A percentile compares a stretch with the other conserved stretches of the same genome.
These are phyloP conservation scores for Myrica gale DNA, from an alignment of 306 rosid species.

Conservation along the genomic window DNA sequence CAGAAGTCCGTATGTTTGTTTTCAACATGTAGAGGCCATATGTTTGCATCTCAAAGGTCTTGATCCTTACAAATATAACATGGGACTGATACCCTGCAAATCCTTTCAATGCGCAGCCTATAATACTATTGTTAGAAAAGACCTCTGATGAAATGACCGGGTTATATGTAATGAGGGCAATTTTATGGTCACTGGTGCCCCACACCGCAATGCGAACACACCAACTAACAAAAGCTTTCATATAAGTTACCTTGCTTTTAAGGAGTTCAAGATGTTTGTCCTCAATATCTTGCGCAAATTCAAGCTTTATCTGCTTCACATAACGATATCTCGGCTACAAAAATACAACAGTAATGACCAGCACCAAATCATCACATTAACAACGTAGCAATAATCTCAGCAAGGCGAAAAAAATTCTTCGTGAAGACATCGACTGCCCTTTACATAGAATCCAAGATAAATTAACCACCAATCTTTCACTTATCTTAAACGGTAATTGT, in stretches of 20 bases:
- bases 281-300: constrained; percentile 73
- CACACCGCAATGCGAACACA: not conserved
- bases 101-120: not conserved
- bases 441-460: not conserved
- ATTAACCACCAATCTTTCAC: constrained; percentile 1
- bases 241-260: constrained; percentile 52
- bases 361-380: constrained; percentile 9
- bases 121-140: not conserved
- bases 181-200: not conserved
- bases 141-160: not conserved
- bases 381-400: not conserved
- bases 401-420: not conserved
- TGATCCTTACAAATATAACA: not conserved
- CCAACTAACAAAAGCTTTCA: not conserved
- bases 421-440: not conserved
- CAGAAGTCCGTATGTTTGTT: no score
- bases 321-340: constrained; percentile 59
- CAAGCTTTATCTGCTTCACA: constrained; percentile 64
- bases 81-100: not conserved
- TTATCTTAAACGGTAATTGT: not conserved
- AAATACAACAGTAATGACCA: constrained; percentile 24
- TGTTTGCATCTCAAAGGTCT: not conserved
- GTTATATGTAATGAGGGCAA: not conserved
- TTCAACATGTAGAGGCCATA: not conserved
- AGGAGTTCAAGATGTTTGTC: constrained; percentile 63